A percentile compares a stretch with the other conserved stretches of the same genome.
These are phyloP conservation scores for Dunaliella primolecta DNA, from an alignment of 139 green algal genomes.

Conservation along the genomic window DNA sequence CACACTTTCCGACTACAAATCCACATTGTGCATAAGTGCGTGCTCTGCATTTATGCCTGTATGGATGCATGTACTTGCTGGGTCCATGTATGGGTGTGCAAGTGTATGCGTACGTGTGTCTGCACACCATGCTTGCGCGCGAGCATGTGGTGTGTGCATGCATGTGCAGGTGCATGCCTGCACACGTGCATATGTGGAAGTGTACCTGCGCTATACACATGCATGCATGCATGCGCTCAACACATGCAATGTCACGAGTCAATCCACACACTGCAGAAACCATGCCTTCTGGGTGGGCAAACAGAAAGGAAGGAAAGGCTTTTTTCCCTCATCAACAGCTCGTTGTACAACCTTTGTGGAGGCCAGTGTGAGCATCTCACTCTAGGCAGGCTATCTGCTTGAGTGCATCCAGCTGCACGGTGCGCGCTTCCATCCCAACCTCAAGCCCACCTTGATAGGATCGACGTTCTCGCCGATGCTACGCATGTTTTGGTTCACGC, in stretches of 20 bases:
- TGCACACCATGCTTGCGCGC: not conserved
- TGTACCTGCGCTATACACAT: not conserved
- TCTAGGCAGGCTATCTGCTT: not conserved
- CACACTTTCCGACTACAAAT: not conserved
- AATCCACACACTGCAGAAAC: not conserved
- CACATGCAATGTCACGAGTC: not conserved
- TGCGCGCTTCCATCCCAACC: not conserved
- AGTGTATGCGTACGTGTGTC: not conserved
- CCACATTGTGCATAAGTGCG: not conserved
- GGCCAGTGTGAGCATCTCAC: slow-evolving; percentile 4
- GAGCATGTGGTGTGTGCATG: not conserved
- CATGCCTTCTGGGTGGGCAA: not conserved
- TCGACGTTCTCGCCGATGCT: slow-evolving; percentile 95
- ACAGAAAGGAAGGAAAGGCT: no score
- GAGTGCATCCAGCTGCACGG: not conserved
- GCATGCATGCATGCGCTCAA: not conserved
- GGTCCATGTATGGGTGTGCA: not conserved
- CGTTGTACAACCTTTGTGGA: not conserved
- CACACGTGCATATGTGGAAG: not conserved
- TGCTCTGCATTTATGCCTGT: no score
- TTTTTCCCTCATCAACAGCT: not conserved
- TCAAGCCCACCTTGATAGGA: slow-evolving; percentile 62
- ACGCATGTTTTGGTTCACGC: slow-evolving; percentile 87
- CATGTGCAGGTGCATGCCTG: not conserved
- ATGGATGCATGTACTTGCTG: not conserved